Base-by-base conservation (phyloP, 768 basidiomycete genomes). In the Suillus ampliporus region DNA sequence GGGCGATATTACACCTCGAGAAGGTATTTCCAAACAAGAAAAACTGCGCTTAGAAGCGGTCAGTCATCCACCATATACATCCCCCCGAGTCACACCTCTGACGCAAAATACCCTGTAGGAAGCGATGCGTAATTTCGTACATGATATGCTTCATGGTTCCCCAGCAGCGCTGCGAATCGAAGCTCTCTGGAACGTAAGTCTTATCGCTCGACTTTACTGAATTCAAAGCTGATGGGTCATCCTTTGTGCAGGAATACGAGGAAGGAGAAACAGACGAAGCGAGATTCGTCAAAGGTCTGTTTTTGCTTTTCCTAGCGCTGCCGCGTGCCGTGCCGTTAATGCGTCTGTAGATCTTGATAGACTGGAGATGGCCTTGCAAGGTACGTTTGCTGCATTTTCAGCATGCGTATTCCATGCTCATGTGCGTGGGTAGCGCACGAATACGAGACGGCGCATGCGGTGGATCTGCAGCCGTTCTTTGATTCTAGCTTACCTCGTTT, bases 1-100 rank as follows among this genome's bases (percentile, higher is more conserved):
- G 6, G 97, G 97, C 5, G 97, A 99, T 71, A 98, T 99, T 62
- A 84, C 95, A 0, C 97, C 97, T 0, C 83, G 87, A 23, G 95
- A 98, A 72, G 90, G 92, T 1, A 89, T 99, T 15, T 76, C 91
- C 0, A 92, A 93, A 68, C 81, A 82, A 2, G 90, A 93, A 71
- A 99, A 99, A 77, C 83, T 81, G 44, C 79, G 84, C 10, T 80
- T 93, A 14, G 95, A 97, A 80, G 80, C 83, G 41, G 92, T 90
- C 38, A 34, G 85, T 35, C 7, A 40, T 37, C 5, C 28, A 7
- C 11, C 19, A 19, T 19, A 13, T 13, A 1, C 48, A 7, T 10
- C 5, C 31, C 5, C 31, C 17, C 50, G 2, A 31, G 63, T 19
- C 19, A 21, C 23, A 46, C 31, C 34, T 54, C 40, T 8, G 28